Evolutionary conservation across 1,139 yeast genomes (phyloP).

Genomic region (Taphrina betulina): DNA sequence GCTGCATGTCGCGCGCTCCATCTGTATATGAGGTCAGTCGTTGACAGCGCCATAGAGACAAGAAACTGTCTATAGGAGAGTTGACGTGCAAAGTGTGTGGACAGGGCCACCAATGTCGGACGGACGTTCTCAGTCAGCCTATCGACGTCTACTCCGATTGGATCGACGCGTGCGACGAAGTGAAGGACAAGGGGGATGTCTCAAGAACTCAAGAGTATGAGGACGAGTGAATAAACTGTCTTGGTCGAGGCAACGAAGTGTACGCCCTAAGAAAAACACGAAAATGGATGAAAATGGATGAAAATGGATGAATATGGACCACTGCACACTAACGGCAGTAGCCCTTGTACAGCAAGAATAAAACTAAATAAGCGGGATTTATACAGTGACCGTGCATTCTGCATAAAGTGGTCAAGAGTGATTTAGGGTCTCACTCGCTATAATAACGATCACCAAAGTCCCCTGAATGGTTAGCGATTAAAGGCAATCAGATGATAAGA

Average conservation of each 20-base stretch:
- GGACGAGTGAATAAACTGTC: conserved; percentile 4
- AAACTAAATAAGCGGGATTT: no score
- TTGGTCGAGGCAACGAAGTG: no score
- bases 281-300: no score
- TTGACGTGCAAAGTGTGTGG: conserved; percentile 92
- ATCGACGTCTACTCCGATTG: conserved; percentile 95
- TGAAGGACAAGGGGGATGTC: conserved; percentile 41
- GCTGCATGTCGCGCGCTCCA: no score
- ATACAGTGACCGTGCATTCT: no score
- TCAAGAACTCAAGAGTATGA: not conserved
- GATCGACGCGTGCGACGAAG: conserved; percentile 98
- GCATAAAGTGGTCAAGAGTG: no score
- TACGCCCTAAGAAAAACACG: no score
- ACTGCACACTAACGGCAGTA: no score
- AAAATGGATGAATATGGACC: no score
- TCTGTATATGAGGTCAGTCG: not conserved
- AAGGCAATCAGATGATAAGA: not conserved
- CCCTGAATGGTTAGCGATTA: conserved; percentile 80
- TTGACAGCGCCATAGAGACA: conserved; percentile 51
- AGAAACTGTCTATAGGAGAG: conserved; percentile 79
- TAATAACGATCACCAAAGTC: conserved; percentile 75
- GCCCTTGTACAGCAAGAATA: no score
- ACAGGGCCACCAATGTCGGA: conserved; percentile 85
- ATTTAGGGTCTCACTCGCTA: conserved; percentile 11
- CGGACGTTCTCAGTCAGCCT: conserved; percentile 75